Conservation (phyloP, 495 filamentous ascomycete genomes). For the Lophium mytilinum region DNA sequence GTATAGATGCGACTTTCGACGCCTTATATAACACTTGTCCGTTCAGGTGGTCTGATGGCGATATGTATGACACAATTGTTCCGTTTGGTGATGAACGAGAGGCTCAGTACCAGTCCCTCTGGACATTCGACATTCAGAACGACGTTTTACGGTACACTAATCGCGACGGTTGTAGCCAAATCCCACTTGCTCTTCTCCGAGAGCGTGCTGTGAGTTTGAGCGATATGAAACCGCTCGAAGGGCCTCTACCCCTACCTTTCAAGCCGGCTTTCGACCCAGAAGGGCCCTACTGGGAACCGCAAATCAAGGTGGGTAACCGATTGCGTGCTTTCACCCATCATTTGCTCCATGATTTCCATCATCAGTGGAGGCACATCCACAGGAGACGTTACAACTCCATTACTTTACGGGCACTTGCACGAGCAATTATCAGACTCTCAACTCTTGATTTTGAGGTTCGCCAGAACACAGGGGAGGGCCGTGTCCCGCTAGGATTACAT, state of each 20-base stretch:
- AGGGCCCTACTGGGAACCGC: slow-evolving; percentile 8
- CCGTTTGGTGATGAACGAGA: slow-evolving; percentile 9
- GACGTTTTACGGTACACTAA: slow-evolving; percentile 12
- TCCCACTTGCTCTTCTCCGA: slow-evolving; percentile 13
- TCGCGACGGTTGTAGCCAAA: slow-evolving; percentile 11
- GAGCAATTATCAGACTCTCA: slow-evolving; percentile 13
- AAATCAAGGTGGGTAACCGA: slow-evolving; percentile 5
- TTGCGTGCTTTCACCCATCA: slow-evolving; percentile 10
- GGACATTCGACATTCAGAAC: slow-evolving; percentile 14
- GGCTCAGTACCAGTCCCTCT: slow-evolving; percentile 12
- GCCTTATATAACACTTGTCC: slow-evolving; percentile 10
- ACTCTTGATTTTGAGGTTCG: slow-evolving; percentile 15
- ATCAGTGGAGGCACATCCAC: slow-evolving; percentile 14
- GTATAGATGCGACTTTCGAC: slow-evolving; percentile 12
- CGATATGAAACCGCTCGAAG: slow-evolving; percentile 11
- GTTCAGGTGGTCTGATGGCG: slow-evolving; percentile 12
- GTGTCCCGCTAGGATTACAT: slow-evolving; percentile 6
- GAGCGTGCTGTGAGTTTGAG: slow-evolving; percentile 14
- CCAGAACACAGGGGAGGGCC: slow-evolving; percentile 8
- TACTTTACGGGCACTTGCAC: slow-evolving; percentile 13
- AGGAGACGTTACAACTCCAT: slow-evolving; percentile 11
- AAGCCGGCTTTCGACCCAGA: slow-evolving; percentile 6
- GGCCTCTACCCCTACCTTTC: slow-evolving; percentile 10
- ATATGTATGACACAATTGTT: slow-evolving; percentile 7
- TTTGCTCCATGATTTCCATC: slow-evolving; percentile 10